Conservation (phyloP, 345 rosid genomes). For the Arabis hirsuta region DNA sequence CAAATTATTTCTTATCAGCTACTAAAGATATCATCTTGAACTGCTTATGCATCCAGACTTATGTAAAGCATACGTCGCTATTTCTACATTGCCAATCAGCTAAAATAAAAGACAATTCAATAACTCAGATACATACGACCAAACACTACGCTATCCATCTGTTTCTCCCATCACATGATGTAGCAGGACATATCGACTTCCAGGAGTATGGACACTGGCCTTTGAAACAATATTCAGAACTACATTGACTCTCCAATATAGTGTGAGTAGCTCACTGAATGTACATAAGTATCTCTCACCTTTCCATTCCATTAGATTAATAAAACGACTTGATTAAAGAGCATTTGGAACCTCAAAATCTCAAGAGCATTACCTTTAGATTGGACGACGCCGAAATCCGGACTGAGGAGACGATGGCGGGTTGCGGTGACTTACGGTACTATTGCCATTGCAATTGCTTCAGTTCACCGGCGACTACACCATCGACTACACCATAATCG, state of each 20-base stretch:
- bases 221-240: too few relatives aligned
- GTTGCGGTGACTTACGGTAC: too few relatives aligned
- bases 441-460: too few relatives aligned
- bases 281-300: conserved; percentile 25
- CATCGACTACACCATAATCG: too few relatives aligned
- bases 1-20: conserved; percentile 1
- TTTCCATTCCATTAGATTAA: background rate
- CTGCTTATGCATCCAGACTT: background rate
- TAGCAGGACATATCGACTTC: too few relatives aligned
- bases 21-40: background rate
- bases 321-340: background rate
- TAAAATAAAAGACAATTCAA: conserved; percentile 16
- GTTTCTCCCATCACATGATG: too few relatives aligned
- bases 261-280: background rate
- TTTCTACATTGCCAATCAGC: conserved; percentile 33
- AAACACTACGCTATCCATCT: too few relatives aligned
- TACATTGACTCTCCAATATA: too few relatives aligned
- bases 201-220: too few relatives aligned
- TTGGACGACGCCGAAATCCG: too few relatives aligned
- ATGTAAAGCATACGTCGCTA: conserved; percentile 11
- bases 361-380: background rate
- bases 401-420: too few relatives aligned
- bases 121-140: conserved; percentile 70
- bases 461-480: too few relatives aligned
- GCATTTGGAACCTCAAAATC: conserved; percentile 20